These are phyloP conservation scores for Cucurbita ficifolia DNA, from an alignment of 306 rosid species.

Conservation along the genomic window DNA sequence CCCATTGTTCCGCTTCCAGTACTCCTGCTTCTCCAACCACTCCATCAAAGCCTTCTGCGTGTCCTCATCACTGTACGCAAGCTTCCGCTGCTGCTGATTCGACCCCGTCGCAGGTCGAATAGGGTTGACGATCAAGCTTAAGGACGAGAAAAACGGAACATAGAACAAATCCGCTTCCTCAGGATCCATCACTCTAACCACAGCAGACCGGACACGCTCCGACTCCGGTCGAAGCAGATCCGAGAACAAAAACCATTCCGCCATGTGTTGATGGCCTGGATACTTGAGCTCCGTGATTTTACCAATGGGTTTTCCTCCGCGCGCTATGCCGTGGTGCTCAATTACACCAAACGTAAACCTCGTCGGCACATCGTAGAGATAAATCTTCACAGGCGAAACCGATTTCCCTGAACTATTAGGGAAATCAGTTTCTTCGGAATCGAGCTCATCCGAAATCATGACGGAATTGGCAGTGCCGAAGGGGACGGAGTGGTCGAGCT, in stretches of 20 bases:
- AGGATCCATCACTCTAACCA: slow-evolving; percentile 34
- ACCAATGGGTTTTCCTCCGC: background rate
- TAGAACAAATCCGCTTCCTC: slow-evolving; percentile 63
- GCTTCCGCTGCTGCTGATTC: slow-evolving; percentile 17
- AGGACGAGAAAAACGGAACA: slow-evolving; percentile 6
- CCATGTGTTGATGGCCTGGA: slow-evolving; percentile 97
- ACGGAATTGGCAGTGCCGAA: slow-evolving; percentile 19
- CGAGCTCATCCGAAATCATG: slow-evolving; percentile 1
- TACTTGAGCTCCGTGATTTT: slow-evolving; percentile 29
- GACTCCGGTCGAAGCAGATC: slow-evolving; percentile 43
- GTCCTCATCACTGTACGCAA: slow-evolving; percentile 63
- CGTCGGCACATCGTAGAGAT: slow-evolving; percentile 51
- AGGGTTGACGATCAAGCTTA: slow-evolving; percentile 7
- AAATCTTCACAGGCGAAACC: slow-evolving; percentile 18
- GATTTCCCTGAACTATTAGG: background rate
- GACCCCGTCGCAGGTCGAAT: background rate
- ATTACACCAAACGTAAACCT: slow-evolving; percentile 64
- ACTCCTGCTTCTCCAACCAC: slow-evolving; percentile 70
- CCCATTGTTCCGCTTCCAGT: slow-evolving; percentile 63
- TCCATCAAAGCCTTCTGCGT: slow-evolving; percentile 64
- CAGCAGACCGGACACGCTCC: slow-evolving; percentile 37
- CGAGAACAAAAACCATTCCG: slow-evolving; percentile 71
- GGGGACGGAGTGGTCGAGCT: slow-evolving; percentile 20
- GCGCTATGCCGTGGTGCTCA: slow-evolving; percentile 9
- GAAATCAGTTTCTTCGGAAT: background rate